Conservation (phyloP, 495 filamentous ascomycete species). For the Aspergillus baeticus region DNA sequence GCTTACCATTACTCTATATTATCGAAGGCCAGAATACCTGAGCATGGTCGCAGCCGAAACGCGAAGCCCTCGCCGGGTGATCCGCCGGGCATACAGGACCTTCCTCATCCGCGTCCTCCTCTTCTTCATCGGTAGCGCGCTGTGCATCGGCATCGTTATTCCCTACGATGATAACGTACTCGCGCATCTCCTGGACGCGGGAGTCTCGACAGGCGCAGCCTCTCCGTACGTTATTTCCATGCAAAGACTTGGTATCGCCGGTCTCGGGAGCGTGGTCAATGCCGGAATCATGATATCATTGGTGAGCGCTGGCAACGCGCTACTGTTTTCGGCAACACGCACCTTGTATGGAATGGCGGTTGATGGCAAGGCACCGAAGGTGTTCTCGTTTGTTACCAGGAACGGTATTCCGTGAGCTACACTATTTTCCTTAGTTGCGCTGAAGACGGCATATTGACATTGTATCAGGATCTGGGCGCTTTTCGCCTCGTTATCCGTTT, state of each 20-base stretch:
- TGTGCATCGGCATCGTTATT: constrained; percentile 62
- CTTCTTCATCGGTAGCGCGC: constrained; percentile 69
- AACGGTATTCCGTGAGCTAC: too few species aligned
- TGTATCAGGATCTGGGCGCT: too few species aligned
- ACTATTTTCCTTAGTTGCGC: too few species aligned
- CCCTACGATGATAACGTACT: constrained; percentile 53
- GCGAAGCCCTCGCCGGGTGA: constrained; percentile 52
- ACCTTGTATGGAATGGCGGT: constrained; percentile 61
- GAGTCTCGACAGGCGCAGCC: constrained; percentile 51
- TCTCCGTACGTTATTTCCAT: constrained; percentile 82
- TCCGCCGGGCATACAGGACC: constrained; percentile 61
- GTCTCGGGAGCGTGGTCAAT: constrained; percentile 53
- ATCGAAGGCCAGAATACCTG: constrained; percentile 71
- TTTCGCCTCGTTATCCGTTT: too few species aligned
- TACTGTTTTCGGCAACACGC: constrained; percentile 20
- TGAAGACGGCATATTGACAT: too few species aligned
- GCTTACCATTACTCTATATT: constrained; percentile 64
- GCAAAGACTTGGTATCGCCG: constrained; percentile 62
- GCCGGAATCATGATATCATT: too few species aligned
- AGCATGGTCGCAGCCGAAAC: constrained; percentile 72
- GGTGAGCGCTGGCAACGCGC: too few species aligned
- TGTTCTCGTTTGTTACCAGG: too few species aligned
- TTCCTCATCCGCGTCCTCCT: constrained; percentile 64
- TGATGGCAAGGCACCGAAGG: too few species aligned
- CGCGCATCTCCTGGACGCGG: constrained; percentile 30